Evolutionary conservation across 352 stramenopile species (phyloP).

Genomic region (Pythium oligandrum): DNA sequence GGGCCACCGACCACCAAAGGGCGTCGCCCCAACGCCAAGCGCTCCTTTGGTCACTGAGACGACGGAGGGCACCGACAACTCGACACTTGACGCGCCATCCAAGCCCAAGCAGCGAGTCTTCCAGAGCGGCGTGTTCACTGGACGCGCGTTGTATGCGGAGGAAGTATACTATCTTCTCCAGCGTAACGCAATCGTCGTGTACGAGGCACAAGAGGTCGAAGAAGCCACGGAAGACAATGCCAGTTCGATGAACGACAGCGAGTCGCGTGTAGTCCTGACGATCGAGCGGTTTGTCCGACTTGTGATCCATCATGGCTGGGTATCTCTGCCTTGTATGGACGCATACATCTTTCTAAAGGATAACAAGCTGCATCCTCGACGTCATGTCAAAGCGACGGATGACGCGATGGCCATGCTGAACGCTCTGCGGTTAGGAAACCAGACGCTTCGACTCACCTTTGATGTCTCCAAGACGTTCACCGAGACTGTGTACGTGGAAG

Average conservation of each 20-base stretch:
- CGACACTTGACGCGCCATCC: background rate
- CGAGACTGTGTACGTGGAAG: constrained; percentile 16
- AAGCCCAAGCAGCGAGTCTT: constrained; percentile 5
- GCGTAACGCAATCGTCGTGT: constrained; percentile 40
- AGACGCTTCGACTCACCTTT: constrained; percentile 22
- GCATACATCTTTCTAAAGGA: constrained; percentile 63
- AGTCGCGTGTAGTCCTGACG: constrained; percentile 7
- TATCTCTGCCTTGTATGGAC: constrained; percentile 37
- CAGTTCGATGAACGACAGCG: no score
- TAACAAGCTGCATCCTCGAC: constrained; percentile 59
- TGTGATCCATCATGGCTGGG: constrained; percentile 18
- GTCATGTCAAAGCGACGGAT: constrained; percentile 12
- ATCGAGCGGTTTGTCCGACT: constrained; percentile 23
- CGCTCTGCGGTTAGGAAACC: no score
- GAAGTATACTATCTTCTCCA: constrained; percentile 66
- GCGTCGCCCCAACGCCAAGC: constrained; percentile 1
- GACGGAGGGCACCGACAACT: no score
- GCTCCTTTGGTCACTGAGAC: no score
- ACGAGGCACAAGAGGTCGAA: constrained; percentile 17
- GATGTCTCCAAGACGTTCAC: constrained; percentile 53
- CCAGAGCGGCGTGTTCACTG: constrained; percentile 43
- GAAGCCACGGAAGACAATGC: no score
- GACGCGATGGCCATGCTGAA: no score
- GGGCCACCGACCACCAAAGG: constrained; percentile 42
- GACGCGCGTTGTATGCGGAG: constrained; percentile 61